Evolutionary conservation across 306 rosid genomes (phyloP).

Genomic region (Fragaria ananassa): DNA sequence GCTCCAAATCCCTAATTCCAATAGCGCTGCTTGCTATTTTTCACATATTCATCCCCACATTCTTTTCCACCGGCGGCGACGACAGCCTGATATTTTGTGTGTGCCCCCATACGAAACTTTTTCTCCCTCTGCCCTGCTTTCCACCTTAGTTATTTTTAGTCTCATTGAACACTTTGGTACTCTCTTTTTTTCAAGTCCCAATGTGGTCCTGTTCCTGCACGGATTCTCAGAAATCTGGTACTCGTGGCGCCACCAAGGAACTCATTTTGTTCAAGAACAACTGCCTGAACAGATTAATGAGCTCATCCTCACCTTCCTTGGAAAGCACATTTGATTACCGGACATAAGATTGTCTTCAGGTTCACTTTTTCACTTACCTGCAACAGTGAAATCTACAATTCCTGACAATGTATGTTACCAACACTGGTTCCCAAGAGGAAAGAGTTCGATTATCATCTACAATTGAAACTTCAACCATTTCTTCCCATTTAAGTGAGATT

Average conservation of each 20-base stretch:
- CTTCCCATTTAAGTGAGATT: not conserved
- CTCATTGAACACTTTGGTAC: no score
- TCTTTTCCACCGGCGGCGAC: no score
- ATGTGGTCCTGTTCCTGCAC: no score
- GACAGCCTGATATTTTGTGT: no score
- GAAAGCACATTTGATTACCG: slow-evolving; percentile 25
- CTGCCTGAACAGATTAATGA: slow-evolving; percentile 50
- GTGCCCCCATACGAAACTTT: no score
- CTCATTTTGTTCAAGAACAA: slow-evolving; percentile 58
- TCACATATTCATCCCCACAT: no score
- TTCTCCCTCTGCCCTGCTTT: no score
- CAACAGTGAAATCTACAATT: not conserved
- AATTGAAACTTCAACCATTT: not conserved
- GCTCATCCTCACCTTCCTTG: slow-evolving; percentile 46
- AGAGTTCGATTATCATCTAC: not conserved
- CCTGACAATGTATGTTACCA: not conserved
- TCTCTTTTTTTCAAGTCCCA: no score
- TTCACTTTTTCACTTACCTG: not conserved
- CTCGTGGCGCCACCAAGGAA: slow-evolving; percentile 24
- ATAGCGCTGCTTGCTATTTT: no score
- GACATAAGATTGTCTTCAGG: not conserved
- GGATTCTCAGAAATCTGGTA: no score
- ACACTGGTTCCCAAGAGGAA: not conserved
- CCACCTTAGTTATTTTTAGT: no score
- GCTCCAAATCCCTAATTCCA: no score